Conservation (phyloP, 2,329 filamentous ascomycete genomes). For the Chaetomium globosum region DNA sequence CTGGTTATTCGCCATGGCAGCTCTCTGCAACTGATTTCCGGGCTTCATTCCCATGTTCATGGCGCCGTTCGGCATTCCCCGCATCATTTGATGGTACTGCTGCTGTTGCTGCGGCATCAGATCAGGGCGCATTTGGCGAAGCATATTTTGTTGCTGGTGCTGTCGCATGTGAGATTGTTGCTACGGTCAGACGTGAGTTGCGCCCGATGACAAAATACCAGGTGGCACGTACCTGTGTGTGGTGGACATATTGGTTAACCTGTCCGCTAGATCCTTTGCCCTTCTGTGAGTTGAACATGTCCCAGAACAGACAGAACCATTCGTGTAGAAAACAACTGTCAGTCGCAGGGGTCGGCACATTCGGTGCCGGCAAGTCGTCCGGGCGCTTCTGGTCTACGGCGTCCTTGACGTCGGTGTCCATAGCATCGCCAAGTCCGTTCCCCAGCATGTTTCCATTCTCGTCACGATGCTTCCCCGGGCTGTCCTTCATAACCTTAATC, state of each 20-base stretch:
- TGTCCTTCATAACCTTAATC: constrained; percentile 69
- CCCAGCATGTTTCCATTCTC: constrained; percentile 66
- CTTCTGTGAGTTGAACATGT: constrained; percentile 85
- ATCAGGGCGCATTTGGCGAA: constrained; percentile 70
- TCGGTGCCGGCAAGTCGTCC: constrained; percentile 76
- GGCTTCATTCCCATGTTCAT: constrained; percentile 63
- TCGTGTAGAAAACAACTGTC: constrained; percentile 89
- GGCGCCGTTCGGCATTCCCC: constrained; percentile 63
- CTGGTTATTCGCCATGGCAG: constrained; percentile 77
- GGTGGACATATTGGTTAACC: constrained; percentile 74
- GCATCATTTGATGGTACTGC: constrained; percentile 67
- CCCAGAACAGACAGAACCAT: constrained; percentile 98
- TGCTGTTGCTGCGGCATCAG: constrained; percentile 58
- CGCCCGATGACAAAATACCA: constrained; percentile 30
- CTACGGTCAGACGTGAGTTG: constrained; percentile 43
- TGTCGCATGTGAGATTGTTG: constrained; percentile 73
- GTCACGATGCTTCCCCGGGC: constrained; percentile 67
- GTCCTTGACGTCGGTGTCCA: constrained; percentile 83
- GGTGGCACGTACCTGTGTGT: constrained; percentile 71
- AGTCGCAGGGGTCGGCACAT: constrained; percentile 65
- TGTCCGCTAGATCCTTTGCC: constrained; percentile 64
- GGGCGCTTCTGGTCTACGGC: constrained; percentile 73
- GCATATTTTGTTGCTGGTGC: constrained; percentile 73
- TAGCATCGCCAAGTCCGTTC: constrained; percentile 72
- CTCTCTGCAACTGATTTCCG: constrained; percentile 67